phyloP scores from a whole-genome alignment of 768 basidiomycete species.

The Zangia roseola region DNA sequence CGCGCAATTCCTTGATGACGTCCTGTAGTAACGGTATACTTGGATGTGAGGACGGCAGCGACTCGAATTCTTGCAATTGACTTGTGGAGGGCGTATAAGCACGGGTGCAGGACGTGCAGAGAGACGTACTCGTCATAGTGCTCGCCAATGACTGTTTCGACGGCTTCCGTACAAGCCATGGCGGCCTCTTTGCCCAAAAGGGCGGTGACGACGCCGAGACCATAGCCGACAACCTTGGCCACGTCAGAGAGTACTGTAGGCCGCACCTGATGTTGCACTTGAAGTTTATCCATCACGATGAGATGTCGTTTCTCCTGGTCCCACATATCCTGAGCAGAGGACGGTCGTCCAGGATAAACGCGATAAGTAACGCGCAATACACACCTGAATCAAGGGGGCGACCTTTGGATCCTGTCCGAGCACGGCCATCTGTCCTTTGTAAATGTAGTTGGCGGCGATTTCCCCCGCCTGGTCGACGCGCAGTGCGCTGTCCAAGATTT shows the following conservation, averaged over 20 bases:
- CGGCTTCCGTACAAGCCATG: slow-evolving; percentile 98
- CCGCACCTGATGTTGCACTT: slow-evolving; percentile 77
- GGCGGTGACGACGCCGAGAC: slow-evolving; percentile 81
- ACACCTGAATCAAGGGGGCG: slow-evolving; percentile 72
- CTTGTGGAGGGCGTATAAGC: slow-evolving; percentile 39
- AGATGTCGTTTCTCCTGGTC: slow-evolving; percentile 93
- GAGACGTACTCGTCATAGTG: slow-evolving; percentile 92
- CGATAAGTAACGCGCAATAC: slow-evolving; percentile 19
- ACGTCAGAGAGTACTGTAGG: slow-evolving; percentile 83
- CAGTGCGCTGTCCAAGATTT: slow-evolving; percentile 61
- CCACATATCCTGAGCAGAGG: slow-evolving; percentile 85
- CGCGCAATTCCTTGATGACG: slow-evolving; percentile 80
- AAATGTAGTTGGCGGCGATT: slow-evolving; percentile 95
- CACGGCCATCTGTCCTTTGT: slow-evolving; percentile 80
- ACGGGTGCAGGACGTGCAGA: neutral
- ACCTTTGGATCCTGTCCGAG: slow-evolving; percentile 57
- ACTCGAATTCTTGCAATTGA: slow-evolving; percentile 75
- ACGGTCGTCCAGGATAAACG: slow-evolving; percentile 2
- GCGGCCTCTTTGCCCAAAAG: slow-evolving; percentile 90
- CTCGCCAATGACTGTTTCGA: slow-evolving; percentile 96
- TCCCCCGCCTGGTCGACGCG: slow-evolving; percentile 96
- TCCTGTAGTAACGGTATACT: slow-evolving; percentile 73
- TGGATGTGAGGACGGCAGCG: slow-evolving; percentile 63
- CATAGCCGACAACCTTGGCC: slow-evolving; percentile 85
- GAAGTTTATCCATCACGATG: slow-evolving; percentile 79